These are phyloP conservation scores for Lactuca saligna DNA, from an alignment of 129 eudicot species.

Conservation along the genomic window DNA sequence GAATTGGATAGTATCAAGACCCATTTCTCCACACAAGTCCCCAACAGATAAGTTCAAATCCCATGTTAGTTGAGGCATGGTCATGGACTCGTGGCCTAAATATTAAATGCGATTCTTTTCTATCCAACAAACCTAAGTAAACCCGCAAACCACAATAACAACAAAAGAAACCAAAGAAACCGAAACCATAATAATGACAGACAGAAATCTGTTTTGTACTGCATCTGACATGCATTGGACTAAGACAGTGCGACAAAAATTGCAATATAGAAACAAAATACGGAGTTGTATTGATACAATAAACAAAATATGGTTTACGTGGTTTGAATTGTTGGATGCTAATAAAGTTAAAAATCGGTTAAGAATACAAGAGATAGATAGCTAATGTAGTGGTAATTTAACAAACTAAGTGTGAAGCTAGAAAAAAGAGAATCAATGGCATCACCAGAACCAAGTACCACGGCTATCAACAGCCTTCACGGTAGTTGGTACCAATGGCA, in stretches of 20 bases:
- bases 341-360: not conserved
- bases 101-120: slow-evolving; percentile 12
- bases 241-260: not conserved
- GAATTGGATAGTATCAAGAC: slow-evolving; percentile 19
- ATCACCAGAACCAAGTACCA: slow-evolving; percentile 83
- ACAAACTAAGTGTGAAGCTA: slow-evolving; percentile 9
- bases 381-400: slow-evolving; percentile 17
- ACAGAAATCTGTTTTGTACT: too few relatives aligned
- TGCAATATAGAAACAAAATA: slow-evolving; percentile 3
- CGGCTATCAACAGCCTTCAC: slow-evolving; percentile 93
- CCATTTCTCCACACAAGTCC: slow-evolving; percentile 26
- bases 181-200: not conserved
- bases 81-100: slow-evolving; percentile 18
- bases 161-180: not conserved
- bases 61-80: slow-evolving; percentile 31
- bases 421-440: not conserved
- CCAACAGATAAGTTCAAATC: slow-evolving; percentile 30
- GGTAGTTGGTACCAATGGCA: slow-evolving; percentile 80
- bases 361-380: slow-evolving; percentile 16
- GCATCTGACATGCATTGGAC: not conserved
- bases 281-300: slow-evolving; percentile 20
- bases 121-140: too few relatives aligned
- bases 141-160: too few relatives aligned
- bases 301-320: slow-evolving; percentile 13
- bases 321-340: slow-evolving; percentile 12